A percentile compares a stretch with the other conserved stretches of the same genome.
Conservation (phyloP, 1,284 basidiomycete genomes). For the Ustilago curta region DNA sequence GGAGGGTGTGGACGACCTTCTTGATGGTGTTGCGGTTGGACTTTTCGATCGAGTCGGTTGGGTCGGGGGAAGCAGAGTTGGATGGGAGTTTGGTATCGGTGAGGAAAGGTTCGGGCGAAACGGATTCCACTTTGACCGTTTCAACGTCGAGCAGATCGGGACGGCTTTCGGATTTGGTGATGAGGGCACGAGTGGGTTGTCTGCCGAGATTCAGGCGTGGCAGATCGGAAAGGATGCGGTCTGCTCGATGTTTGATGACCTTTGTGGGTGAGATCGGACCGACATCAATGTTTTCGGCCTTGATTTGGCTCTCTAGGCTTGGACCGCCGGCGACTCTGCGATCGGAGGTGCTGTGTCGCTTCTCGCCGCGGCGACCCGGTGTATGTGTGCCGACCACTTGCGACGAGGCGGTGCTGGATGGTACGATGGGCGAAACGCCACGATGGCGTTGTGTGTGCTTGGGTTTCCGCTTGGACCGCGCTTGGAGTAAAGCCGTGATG, state of each 20-base stretch:
- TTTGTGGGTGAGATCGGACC: conserved; percentile 13
- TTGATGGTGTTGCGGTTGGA: conserved; percentile 46
- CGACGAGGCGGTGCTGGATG: conserved; percentile 3
- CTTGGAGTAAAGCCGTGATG: conserved; percentile 37
- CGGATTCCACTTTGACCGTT: conserved; percentile 27
- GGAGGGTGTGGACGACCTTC: conserved; percentile 41
- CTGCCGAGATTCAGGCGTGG: conserved; percentile 43
- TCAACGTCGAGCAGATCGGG: conserved; percentile 29
- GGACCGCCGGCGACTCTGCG: conserved; percentile 41
- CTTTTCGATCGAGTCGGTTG: conserved; percentile 27
- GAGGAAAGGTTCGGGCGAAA: conserved; percentile 37
- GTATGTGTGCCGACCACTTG: conserved; percentile 32
- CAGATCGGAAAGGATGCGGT: conserved; percentile 42
- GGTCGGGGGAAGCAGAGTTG: background rate
- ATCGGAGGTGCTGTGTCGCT: conserved; percentile 33
- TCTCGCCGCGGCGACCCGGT: conserved; percentile 56
- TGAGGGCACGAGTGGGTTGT: conserved; percentile 24
- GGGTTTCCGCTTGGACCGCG: conserved; percentile 41
- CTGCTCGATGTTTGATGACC: conserved; percentile 27
- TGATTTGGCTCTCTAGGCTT: conserved; percentile 1
- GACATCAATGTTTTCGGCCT: background rate
- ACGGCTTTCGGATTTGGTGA: conserved; percentile 5
- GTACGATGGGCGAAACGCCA: conserved; percentile 8
- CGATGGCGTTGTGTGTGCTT: conserved; percentile 15
- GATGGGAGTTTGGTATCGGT: conserved; percentile 2